Conservation (phyloP, 2,329 filamentous ascomycete species). For the Incumbomyces delicatus region DNA sequence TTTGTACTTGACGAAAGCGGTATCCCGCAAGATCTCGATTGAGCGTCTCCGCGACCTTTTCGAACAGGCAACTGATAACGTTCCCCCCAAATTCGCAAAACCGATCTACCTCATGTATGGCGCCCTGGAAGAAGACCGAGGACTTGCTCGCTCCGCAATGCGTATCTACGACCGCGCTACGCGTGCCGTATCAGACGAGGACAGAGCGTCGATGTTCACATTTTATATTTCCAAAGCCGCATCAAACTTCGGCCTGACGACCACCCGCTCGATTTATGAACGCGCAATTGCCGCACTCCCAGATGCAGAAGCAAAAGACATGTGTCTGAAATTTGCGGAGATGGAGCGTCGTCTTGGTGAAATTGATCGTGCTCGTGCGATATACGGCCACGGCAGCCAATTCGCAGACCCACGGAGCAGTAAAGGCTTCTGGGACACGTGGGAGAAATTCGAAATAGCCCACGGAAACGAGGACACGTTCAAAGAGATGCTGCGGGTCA, state of each 20-base stretch:
- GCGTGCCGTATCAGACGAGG: conserved; percentile 85
- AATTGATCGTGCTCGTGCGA: conserved; percentile 87
- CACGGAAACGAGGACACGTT: conserved; percentile 99
- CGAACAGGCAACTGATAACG: conserved; percentile 91
- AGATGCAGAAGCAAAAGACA: conserved; percentile 84
- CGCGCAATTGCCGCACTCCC: conserved; percentile 88
- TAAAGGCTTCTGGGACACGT: conserved; percentile 86
- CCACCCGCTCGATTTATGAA: conserved; percentile 91
- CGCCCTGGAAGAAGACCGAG: conserved; percentile 89
- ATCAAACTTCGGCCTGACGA: conserved; percentile 93
- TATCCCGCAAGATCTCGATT: conserved; percentile 91
- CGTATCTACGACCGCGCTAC: conserved; percentile 97
- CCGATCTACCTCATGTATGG: conserved; percentile 97
- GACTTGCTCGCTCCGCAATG: conserved; percentile 92
- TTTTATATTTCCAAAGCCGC: conserved; percentile 99
- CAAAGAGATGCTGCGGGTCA: conserved; percentile 98
- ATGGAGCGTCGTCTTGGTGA: conserved; percentile 89
- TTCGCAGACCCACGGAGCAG: conserved; percentile 93
- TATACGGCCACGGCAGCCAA: conserved; percentile 92
- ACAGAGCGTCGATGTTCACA: conserved; percentile 95
- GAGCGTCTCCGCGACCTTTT: conserved; percentile 90
- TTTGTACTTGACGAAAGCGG: conserved; percentile 90
- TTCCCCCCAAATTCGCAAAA: conserved; percentile 92
- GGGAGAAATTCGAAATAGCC: conserved; percentile 94
- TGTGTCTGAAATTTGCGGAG: conserved; percentile 98